Conservation (phyloP, 1,284 basidiomycete species). For the Rhodotorula sp. region DNA sequence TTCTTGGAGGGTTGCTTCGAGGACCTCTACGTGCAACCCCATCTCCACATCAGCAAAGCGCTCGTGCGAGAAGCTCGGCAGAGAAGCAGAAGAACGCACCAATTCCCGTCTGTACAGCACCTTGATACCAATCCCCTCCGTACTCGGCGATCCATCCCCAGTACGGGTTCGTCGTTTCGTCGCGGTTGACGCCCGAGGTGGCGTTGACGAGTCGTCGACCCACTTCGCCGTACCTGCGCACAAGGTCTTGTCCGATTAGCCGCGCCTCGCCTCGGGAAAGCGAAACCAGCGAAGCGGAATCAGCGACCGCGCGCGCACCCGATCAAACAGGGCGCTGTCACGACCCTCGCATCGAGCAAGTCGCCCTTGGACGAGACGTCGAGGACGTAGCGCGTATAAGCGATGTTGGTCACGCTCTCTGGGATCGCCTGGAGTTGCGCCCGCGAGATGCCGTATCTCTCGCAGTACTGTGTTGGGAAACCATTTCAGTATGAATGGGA, state of each 20-base stretch:
- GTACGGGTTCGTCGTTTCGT: slow-evolving; percentile 68
- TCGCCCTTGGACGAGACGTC: slow-evolving; percentile 74
- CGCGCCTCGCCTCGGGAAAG: no score
- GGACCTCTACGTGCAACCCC: slow-evolving; percentile 55
- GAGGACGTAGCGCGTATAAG: slow-evolving; percentile 82
- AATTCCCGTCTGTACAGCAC: background rate
- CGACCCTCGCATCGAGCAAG: slow-evolving; percentile 69
- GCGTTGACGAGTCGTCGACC: slow-evolving; percentile 62
- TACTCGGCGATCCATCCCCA: slow-evolving; percentile 54
- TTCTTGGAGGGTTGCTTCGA: slow-evolving; percentile 61
- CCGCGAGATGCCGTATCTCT: slow-evolving; percentile 63
- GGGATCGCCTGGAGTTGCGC: slow-evolving; percentile 62
- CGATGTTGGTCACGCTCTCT: slow-evolving; percentile 54
- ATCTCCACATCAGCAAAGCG: background rate
- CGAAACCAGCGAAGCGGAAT: no score
- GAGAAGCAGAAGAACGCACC: background rate
- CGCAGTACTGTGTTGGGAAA: slow-evolving; percentile 57
- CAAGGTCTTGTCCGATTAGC: no score
- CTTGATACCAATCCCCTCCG: slow-evolving; percentile 65
- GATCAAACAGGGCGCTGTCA: slow-evolving; percentile 78
- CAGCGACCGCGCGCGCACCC: slow-evolving; percentile 52
- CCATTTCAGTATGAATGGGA: background rate
- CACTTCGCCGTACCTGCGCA: slow-evolving; percentile 74
- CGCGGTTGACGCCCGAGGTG: slow-evolving; percentile 58
- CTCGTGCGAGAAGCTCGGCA: background rate